Percentiles rank a stretch among this genome's conserved stretches.
Conservation (phyloP, 805 yeast genomes). For the Kodamaea sagamina region DNA sequence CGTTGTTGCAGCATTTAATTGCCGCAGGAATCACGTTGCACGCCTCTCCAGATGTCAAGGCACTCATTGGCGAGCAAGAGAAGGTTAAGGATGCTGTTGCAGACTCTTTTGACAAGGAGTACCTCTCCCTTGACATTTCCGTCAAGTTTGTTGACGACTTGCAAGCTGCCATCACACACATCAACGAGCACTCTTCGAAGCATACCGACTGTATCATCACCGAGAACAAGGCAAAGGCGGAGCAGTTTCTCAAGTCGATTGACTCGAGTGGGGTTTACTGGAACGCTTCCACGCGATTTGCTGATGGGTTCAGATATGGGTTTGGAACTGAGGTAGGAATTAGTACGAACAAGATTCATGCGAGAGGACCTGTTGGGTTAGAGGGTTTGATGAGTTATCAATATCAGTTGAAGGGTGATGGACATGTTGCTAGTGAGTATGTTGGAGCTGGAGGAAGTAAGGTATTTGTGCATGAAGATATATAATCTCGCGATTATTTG, state of each 20-base stretch:
- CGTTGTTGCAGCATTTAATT: conserved; percentile 45
- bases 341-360: conserved; percentile 94
- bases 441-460: conserved; percentile 88
- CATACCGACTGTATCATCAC: conserved; percentile 95
- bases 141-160: conserved; percentile 61
- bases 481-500: too few relatives aligned
- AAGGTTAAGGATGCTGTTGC: conserved; percentile 52
- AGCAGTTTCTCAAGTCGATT: conserved; percentile 74
- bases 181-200: conserved; percentile 89
- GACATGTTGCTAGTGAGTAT: conserved; percentile 91
- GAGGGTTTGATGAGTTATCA: conserved; percentile 97
- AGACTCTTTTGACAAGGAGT: conserved; percentile 81
- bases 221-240: conserved; percentile 68
- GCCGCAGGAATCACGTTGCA: conserved; percentile 75
- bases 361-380: conserved; percentile 97
- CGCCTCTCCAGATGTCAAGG: conserved; percentile 55
- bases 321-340: conserved; percentile 99
- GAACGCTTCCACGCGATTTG: conserved; percentile 96
- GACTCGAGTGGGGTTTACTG: conserved; percentile 97
- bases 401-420: conserved; percentile 87
- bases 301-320: conserved; percentile 98
- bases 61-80: conserved; percentile 22
- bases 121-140: conserved; percentile 79
- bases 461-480: conserved; percentile 72
- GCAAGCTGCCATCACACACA: conserved; percentile 78